These are phyloP conservation scores for Lyophyllum semitale DNA, from an alignment of 768 basidiomycete genomes.

Conservation along the genomic window DNA sequence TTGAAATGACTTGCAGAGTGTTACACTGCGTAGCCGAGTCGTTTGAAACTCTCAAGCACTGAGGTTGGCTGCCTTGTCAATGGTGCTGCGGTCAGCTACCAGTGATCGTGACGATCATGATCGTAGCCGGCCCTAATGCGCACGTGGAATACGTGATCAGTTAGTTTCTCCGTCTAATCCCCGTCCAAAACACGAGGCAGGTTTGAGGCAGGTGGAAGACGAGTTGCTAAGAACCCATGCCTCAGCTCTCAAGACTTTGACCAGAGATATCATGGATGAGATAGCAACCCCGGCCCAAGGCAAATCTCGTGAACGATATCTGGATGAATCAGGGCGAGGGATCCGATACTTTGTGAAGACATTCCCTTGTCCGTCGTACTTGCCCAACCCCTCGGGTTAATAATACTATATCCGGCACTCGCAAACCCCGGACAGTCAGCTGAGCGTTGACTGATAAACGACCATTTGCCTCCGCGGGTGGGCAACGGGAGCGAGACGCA, in stretches of 20 bases:
- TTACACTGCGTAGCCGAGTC: too few relatives aligned
- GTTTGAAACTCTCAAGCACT: neutral
- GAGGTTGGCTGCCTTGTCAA: too few relatives aligned
- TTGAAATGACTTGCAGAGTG: neutral
- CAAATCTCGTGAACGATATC: conserved; percentile 1
- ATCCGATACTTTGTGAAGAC: conserved; percentile 1
- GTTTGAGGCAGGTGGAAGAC: too few relatives aligned
- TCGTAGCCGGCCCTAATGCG: neutral
- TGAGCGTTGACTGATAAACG: conserved; percentile 5
- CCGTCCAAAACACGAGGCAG: neutral
- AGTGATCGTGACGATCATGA: neutral
- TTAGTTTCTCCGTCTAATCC: neutral
- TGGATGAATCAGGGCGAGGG: conserved; percentile 1
- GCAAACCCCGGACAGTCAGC: conserved; percentile 11
- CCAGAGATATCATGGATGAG: too few relatives aligned
- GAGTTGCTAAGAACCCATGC: too few relatives aligned
- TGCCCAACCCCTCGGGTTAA: conserved; percentile 13
- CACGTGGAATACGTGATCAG: neutral
- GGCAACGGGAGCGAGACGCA: neutral
- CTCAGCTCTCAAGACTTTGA: too few relatives aligned
- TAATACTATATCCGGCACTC: conserved; percentile 10
- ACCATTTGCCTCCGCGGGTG: conserved; percentile 4
- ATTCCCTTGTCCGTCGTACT: conserved; percentile 6
- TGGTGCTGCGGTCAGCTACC: neutral
- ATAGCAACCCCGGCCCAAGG: too few relatives aligned